Base-by-base conservation (phyloP, 2,329 filamentous ascomycete species). In the Scedosporium boydii region DNA sequence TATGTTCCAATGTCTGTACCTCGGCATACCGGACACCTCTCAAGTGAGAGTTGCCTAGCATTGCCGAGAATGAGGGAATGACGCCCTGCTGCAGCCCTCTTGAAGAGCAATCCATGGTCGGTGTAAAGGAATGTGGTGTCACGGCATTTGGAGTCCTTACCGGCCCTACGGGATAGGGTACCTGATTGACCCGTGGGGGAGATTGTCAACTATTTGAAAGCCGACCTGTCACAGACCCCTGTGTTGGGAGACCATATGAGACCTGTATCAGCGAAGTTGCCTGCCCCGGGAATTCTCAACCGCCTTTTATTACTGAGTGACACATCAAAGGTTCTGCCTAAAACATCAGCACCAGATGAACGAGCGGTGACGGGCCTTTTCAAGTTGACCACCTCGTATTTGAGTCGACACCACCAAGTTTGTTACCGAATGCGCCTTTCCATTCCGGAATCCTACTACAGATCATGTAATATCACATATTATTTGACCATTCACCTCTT, bases 111-210 rank as follows among this genome's bases (percentile, higher is more conserved):
- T 58, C 7, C 34, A 42, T 1, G 38, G 58, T 23, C 18, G 58
- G 58, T 59, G 58, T 44, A 26, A 26, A 46, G 34, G 18, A 12
- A 21, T 55, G 46, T 44, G 48, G 42, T 60, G 27, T n/a, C 59
- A 60, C 59, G 38, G 44, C 48, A 44, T 41, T 48, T 61, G 6
- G 44, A 53, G 29, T 38, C 58, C 48, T 53, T 51, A 60, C 58
- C 58, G 44, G 44, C 14, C 6, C 42, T 60, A 42, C 58, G 58
- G 58, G 58, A 60, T 34, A 21, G 23, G 44, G 58, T 21, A 27
- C 58, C 26, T 46, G 23, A 26, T 29, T 21, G n/a, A 34, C 29
- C 29, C 29, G 29, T 34, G 29, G 29, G 29, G 29, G 6, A 34
- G 4, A 9, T 34, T 34, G 29, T 41, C 23, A 27, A 18, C 38